phyloP scores from a whole-genome alignment of 73 alveolate genomes.

The Effrenium voratum region DNA sequence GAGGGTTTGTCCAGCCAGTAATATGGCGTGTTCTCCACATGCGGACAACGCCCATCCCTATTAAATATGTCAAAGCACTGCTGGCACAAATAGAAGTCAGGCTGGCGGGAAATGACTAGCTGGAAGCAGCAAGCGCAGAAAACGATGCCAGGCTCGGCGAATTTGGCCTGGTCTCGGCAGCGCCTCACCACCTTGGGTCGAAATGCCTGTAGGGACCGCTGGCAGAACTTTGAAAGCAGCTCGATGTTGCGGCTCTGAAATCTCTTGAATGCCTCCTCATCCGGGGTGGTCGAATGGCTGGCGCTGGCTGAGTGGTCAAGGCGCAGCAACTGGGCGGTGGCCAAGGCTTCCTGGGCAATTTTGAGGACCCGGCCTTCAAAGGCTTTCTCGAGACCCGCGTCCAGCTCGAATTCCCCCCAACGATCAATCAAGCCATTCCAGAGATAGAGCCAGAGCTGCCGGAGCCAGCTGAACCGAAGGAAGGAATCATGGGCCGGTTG shows the following conservation, averaged over 20 bases:
- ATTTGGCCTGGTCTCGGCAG: too few species aligned
- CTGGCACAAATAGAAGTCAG: background rate
- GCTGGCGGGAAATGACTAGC: background rate
- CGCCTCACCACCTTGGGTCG: too few species aligned
- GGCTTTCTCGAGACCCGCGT: background rate
- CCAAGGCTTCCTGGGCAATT: background rate
- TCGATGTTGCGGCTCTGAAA: too few species aligned
- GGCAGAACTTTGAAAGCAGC: too few species aligned
- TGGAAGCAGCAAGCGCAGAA: too few species aligned
- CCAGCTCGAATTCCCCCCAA: constrained; percentile 12
- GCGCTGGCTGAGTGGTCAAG: too few species aligned
- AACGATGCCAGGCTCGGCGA: too few species aligned
- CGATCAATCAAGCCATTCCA: constrained; percentile 2
- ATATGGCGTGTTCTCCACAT: background rate
- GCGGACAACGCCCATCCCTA: background rate
- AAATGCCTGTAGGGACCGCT: too few species aligned
- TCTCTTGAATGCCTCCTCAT: too few species aligned
- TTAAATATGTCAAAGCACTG: background rate
- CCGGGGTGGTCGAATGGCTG: too few species aligned
- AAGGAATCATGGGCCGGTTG: background rate
- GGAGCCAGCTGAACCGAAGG: constrained; percentile 13
- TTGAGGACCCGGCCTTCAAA: background rate
- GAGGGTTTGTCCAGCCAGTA: background rate
- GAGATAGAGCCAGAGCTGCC: background rate
- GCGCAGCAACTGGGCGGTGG: background rate